Evolutionary conservation across 371 early-diverging fungal genomes (phyloP), one percentile per base, ranked within the genome.

Genomic region (Lichtheimia ramosa): DNA sequence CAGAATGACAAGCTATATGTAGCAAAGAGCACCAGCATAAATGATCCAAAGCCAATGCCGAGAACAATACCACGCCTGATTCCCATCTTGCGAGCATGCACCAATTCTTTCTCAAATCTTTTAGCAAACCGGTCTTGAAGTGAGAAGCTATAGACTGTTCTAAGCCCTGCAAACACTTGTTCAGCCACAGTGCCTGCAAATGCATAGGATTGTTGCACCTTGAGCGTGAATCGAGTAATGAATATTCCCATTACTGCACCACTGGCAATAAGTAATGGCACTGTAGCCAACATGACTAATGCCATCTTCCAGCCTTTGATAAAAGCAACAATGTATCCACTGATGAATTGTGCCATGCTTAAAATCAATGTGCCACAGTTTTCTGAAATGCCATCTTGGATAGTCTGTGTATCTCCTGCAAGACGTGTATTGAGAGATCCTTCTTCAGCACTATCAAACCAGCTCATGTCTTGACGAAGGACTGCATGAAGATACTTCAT

Each of bases 391-490:
- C 95, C 92, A 73, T 90, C 92, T 62, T 90, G 88, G 41, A 91
- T 78, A 51, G 88, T 54, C 41, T 92, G 73, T 43, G 86, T 82
- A 77, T 93, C 85, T 65, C 83, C 74, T 8, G 87, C 83, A 16
- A 91, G 81, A 46, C 89, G 82, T 27, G 87, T 85, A 13, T 85
- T 88, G 53, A 85, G 70, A 43, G 86, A 86, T 23, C 88, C 88
- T 52, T 67, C 59, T 71, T 77, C 77, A 46, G 81, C 69, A 15
- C 46, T 53, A 62, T 97, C 98, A 68, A 93, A 95, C 88, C 90
- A 97, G 20, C 84, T 85, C 54, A 93, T 83, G 43, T 96, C 91
- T 66, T 96, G 95, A 15, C 90, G 84, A 25, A 97, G 75, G 43
- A 93, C 77, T 0, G 93, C 74, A 40, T 74, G 79, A 42, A 93